Percentiles rank a stretch among this genome's conserved stretches.
These are phyloP conservation scores for Nannochloropsis gaditana DNA, from an alignment of 108 stramenopile genomes.

Conservation along the genomic window DNA sequence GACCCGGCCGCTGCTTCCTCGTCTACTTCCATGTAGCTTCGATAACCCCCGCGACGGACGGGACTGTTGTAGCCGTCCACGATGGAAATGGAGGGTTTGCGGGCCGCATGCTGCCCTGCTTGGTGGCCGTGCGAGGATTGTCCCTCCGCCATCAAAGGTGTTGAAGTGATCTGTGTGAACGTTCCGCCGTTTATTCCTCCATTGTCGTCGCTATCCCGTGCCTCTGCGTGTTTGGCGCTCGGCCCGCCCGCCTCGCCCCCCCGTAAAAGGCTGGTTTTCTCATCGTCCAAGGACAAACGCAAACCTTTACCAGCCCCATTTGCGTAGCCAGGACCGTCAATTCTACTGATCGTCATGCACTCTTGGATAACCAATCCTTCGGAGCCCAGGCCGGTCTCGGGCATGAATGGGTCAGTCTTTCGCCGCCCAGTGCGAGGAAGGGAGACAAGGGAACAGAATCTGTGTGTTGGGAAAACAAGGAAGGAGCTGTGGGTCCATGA, in stretches of 20 bases:
- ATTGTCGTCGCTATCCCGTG: neutral
- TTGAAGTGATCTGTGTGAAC: neutral
- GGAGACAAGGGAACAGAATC: too few species aligned
- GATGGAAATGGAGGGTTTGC: neutral
- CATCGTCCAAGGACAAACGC: neutral
- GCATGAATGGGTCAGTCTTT: too few species aligned
- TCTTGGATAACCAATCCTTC: too few species aligned
- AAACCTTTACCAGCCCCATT: neutral
- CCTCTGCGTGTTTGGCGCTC: neutral
- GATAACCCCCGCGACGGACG: neutral
- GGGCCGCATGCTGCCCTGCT: neutral
- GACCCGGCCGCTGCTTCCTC: neutral
- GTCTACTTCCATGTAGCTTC: neutral
- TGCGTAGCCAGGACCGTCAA: too few species aligned
- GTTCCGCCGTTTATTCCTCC: neutral
- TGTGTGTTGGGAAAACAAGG: too few species aligned
- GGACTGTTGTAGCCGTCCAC: slow-evolving; percentile 10
- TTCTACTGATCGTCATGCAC: too few species aligned
- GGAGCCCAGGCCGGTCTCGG: too few species aligned
- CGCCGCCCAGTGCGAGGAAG: too few species aligned
- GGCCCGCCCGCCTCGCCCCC: neutral
- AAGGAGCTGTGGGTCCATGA: too few species aligned
- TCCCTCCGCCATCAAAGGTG: slow-evolving; percentile 13
- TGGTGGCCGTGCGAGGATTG: neutral
- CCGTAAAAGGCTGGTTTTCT: neutral